Evolutionary conservation across 2,329 filamentous ascomycete species (phyloP).

Genomic region (Fusarium sp.): DNA sequence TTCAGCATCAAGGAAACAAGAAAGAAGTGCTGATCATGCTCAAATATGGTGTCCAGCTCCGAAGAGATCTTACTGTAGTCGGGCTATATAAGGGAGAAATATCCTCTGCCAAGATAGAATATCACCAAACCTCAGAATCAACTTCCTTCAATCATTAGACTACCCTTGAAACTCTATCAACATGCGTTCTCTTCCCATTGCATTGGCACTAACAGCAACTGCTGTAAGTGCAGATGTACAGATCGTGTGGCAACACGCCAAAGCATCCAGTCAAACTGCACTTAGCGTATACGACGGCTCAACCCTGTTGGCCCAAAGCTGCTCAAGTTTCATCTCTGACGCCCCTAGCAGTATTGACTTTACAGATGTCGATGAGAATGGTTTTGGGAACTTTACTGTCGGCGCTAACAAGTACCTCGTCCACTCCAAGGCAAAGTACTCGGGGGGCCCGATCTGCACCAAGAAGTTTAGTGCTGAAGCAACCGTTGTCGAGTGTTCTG

Average conservation of each 20-base stretch:
- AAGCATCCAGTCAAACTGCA: not conserved
- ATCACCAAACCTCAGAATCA: not conserved
- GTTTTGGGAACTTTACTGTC: slow-evolving; percentile 1
- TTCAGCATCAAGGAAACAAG: not conserved
- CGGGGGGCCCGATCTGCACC: not conserved
- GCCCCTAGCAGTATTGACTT: not conserved
- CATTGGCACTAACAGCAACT: not conserved
- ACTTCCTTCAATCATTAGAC: not conserved
- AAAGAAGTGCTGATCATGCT: not conserved
- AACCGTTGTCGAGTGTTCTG: not conserved
- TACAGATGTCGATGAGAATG: not conserved
- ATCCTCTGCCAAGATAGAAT: not conserved
- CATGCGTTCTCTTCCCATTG: not conserved
- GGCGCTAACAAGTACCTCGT: not conserved
- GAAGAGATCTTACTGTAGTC: rapidly evolving
- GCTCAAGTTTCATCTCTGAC: not conserved
- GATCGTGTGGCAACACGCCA: not conserved
- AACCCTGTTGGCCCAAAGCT: not conserved
- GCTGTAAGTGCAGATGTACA: not conserved
- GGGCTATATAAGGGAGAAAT: not conserved
- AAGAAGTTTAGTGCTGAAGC: not conserved
- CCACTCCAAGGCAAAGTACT: not conserved
- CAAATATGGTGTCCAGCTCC: not conserved
- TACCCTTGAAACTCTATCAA: not conserved
- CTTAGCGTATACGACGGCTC: not conserved